Evolutionary conservation across 495 filamentous ascomycete genomes (phyloP), one percentile per base, ranked within the genome.

Genomic region (Daldinia concentrica): DNA sequence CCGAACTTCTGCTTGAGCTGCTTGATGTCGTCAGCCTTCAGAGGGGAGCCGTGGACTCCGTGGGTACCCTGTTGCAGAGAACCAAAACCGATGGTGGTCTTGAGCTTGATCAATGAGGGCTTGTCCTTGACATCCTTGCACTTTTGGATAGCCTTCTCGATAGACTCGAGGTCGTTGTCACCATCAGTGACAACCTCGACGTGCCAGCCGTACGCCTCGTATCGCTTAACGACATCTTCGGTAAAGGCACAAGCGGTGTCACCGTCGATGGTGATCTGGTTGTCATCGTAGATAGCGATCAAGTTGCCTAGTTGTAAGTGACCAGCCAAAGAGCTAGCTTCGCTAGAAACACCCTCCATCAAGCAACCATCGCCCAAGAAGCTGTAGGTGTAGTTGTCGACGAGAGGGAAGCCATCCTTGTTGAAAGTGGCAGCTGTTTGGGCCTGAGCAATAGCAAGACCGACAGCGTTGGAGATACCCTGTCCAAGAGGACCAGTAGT

Each of bases 311-410:
- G 87, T 86, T 98, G 93, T 82, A 98, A 85, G 83, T 99, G 95
- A 80, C 95, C 95, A 72, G 95, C 95, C 76, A 90, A 87, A 55
- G 93, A 97, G 71, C 89, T 93, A 69, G 95, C 96, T 84, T 99
- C 95, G 79, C 87, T 86, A 68, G 96, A 91, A 87, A 99, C 89
- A 86, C 95, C 95, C 86, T 99, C 95, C 94, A 96, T 96, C 81
- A 95, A 89, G 82, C 95, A 99, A 58, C 95, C 95, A 88, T 99
- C 95, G 81, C 95, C 95, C 80, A 99, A 92, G 89, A 98, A 97
- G 81, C 74, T 81, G 83, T 92, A 99, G 76, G 95, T 99, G 89
- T 98, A 89, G 89, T 98, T 98, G 87, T 93, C 91, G 85, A 96
- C 83, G 34, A 99, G 82, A 57, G 94, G 89, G 81, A 88, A 98